phyloP scores from a whole-genome alignment of 352 stramenopile genomes.

The Nannochloropsis limnetica region DNA sequence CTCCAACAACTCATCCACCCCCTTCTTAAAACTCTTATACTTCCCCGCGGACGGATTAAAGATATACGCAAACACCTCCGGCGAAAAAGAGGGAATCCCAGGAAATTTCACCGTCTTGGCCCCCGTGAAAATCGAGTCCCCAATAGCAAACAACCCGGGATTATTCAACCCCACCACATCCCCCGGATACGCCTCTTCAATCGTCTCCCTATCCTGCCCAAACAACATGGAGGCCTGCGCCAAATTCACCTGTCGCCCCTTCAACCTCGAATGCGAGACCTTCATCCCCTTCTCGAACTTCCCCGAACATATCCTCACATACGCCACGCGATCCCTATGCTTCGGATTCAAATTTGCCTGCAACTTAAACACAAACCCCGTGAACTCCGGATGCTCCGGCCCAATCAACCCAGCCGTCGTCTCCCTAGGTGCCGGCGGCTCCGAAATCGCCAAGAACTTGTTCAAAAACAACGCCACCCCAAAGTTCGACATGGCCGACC shows the following conservation, averaged over 20 bases:
- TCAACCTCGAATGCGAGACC: slow-evolving; percentile 61
- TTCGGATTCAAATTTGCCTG: slow-evolving; percentile 60
- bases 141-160: slow-evolving; percentile 65
- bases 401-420: slow-evolving; percentile 49
- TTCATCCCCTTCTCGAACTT: slow-evolving; percentile 75
- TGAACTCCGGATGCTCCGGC: slow-evolving; percentile 66
- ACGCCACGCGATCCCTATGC: slow-evolving; percentile 70
- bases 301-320: slow-evolving; percentile 66
- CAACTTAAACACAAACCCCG: slow-evolving; percentile 75
- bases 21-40: slow-evolving; percentile 73
- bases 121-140: slow-evolving; percentile 69
- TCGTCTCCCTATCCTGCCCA: slow-evolving; percentile 62
- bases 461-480: slow-evolving; percentile 66
- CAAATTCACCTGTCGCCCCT: slow-evolving; percentile 51
- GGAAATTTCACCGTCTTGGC: slow-evolving; percentile 62
- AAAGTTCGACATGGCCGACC: slow-evolving; percentile 72
- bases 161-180: slow-evolving; percentile 78
- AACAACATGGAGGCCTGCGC: slow-evolving; percentile 68
- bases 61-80: slow-evolving; percentile 72
- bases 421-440: slow-evolving; percentile 56
- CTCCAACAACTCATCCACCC: slow-evolving; percentile 59
- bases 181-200: slow-evolving; percentile 67
- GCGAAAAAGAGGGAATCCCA: slow-evolving; percentile 69
- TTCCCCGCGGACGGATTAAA: slow-evolving; percentile 64
- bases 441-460: slow-evolving; percentile 66